Percentiles rank a stretch among this genome's conserved stretches.
Evolutionary conservation across 2,329 filamentous ascomycete genomes (phyloP).

Genomic region (Aspergillus aculeatus): DNA sequence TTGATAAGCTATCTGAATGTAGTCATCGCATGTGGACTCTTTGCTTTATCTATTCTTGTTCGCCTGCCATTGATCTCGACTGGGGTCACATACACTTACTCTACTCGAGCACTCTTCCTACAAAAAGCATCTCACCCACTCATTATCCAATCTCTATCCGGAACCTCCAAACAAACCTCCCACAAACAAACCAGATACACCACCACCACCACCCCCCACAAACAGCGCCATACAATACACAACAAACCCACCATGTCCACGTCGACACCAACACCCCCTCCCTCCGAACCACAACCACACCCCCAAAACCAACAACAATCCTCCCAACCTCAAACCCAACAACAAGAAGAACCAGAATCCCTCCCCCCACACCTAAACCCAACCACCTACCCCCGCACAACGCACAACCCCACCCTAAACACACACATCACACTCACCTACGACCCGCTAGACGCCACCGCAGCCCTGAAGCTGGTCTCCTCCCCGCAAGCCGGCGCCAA

Average conservation of each 20-base stretch:
- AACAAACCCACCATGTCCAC: too few relatives aligned
- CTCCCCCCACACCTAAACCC: slow-evolving; percentile 38
- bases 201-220: too few relatives aligned
- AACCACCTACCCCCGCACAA: slow-evolving; percentile 41
- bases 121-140: too few relatives aligned
- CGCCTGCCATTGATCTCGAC: too few relatives aligned
- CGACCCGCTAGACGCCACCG: slow-evolving; percentile 36
- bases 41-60: too few relatives aligned
- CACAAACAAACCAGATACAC: too few relatives aligned
- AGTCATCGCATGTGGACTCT: not conserved
- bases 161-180: too few relatives aligned
- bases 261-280: too few relatives aligned
- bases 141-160: too few relatives aligned
- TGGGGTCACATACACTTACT: too few relatives aligned
- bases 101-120: too few relatives aligned
- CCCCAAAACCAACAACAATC: not conserved
- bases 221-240: too few relatives aligned
- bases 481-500: slow-evolving; percentile 47
- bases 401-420: slow-evolving; percentile 30
- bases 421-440: slow-evolving; percentile 47
- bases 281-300: not conserved
- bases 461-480: slow-evolving; percentile 36
- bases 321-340: not conserved
- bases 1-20: not conserved
- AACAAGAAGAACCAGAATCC: slow-evolving; percentile 1